These are phyloP conservation scores for Teunomyces aglyptinius DNA, from an alignment of 805 yeast species.

Conservation along the genomic window DNA sequence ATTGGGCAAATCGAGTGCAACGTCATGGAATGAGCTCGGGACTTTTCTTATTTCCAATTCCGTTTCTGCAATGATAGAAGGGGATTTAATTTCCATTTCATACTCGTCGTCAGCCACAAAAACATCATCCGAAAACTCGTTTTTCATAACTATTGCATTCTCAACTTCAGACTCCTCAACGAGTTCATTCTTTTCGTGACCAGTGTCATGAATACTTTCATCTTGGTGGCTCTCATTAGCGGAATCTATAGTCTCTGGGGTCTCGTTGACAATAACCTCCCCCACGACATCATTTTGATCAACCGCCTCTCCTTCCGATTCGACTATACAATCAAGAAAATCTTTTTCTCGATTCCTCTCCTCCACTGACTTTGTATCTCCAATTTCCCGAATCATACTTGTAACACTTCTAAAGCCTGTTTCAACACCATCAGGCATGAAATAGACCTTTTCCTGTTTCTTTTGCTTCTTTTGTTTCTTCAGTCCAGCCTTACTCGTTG, in stretches of 20 bases:
- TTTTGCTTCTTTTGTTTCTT: slow-evolving; percentile 14
- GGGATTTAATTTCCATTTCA: neutral
- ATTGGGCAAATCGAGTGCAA: neutral
- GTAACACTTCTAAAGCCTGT: slow-evolving; percentile 62
- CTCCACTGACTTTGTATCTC: slow-evolving; percentile 3
- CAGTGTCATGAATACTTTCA: neutral
- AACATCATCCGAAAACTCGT: neutral
- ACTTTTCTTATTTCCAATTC: neutral
- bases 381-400: slow-evolving; percentile 33
- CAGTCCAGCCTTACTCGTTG: slow-evolving; percentile 9
- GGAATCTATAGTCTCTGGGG: too few relatives aligned
- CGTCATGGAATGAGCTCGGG: neutral
- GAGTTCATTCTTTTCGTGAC: neutral
- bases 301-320: slow-evolving; percentile 10
- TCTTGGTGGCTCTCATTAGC: neutral
- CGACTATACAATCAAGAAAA: slow-evolving; percentile 15
- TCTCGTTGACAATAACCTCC: neutral
- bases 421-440: slow-evolving; percentile 71
- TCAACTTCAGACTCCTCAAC: neutral
- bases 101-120: neutral
- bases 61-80: neutral
- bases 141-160: neutral
- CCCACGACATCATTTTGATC: neutral
- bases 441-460: slow-evolving; percentile 46
- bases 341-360: slow-evolving; percentile 5